Evolutionary conservation across 2,329 filamentous ascomycete genomes (phyloP), one percentile per base, ranked within the genome.

Genomic region (Fusarium sacchari): DNA sequence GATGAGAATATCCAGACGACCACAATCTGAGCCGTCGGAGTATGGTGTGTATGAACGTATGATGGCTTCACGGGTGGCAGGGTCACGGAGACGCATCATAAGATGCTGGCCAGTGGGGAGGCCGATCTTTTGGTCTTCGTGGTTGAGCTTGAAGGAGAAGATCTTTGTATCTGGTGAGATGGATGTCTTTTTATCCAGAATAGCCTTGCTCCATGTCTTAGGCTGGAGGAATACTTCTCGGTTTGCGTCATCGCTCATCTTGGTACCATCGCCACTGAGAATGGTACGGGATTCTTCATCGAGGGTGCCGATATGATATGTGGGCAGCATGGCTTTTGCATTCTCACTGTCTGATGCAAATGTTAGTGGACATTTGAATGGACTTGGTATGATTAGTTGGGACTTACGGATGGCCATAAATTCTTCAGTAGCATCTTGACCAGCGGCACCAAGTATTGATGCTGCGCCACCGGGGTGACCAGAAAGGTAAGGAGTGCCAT

Each of bases 1-100:
- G 76, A 97, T 86, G 1, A 98, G 87, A 2, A 98, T 85, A 57
- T 95, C 89, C 34, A 97, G 84, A 58, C 82, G 86, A 0, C 94
- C 95, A 64, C 84, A 83, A 28, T 90, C 86, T 1, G 81, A 83
- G 7, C 74, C 87, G 57, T 92, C 86, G 0, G 93, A 95, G 34
- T 96, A 89, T 0, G 95, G 95, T 2, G 95, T 98, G 83, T 97
- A 98, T 11, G 93, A 91, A 28, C 95, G 89, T 76, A 97, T 95
- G 74, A 97, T 92, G 37, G 91, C 86, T 78, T 96, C 92, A 50
- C 86, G 85, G 0, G 90, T 92, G 0, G 86, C 90, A 0, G 92
- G 91, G 78, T 97, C 93, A 32, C 89, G 89, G 7, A 97, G 85
- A 7, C 93, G 92, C 78, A 97, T 88, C 90, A 97, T 93, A 3